These are phyloP conservation scores for Russula olivacea DNA, from an alignment of 768 basidiomycete species.

Conservation along the genomic window DNA sequence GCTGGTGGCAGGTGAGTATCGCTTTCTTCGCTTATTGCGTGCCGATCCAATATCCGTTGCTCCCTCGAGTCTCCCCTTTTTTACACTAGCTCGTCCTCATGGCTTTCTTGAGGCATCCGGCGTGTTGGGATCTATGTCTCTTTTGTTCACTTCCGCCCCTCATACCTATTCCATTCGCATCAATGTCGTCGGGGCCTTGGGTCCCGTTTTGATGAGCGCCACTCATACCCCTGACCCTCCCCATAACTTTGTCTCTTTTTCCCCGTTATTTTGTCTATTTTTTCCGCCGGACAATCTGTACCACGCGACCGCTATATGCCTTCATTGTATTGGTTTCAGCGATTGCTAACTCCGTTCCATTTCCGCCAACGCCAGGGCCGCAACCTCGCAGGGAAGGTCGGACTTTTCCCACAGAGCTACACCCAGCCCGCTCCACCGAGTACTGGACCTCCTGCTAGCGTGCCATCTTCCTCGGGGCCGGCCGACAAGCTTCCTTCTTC, in stretches of 20 bases:
- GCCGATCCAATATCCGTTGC: background rate
- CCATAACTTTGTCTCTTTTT: background rate
- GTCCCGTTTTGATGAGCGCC: background rate
- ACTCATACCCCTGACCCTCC: background rate
- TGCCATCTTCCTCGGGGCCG: background rate
- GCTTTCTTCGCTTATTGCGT: background rate
- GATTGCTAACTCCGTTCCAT: slow-evolving; percentile 8
- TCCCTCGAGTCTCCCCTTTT: background rate
- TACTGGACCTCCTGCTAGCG: slow-evolving; percentile 14
- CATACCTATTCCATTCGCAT: background rate
- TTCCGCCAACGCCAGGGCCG: slow-evolving; percentile 49
- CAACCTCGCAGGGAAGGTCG: slow-evolving; percentile 73
- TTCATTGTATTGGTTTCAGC: slow-evolving; percentile 22
- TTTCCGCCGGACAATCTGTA: background rate
- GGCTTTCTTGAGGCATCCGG: slow-evolving; percentile 1
- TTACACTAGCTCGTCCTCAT: slow-evolving; percentile 2
- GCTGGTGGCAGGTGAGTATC: slow-evolving; percentile 82
- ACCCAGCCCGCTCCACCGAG: slow-evolving; percentile 40
- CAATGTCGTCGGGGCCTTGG: background rate
- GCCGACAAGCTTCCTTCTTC: background rate
- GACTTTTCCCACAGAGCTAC: slow-evolving; percentile 88
- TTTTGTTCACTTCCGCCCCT: background rate
- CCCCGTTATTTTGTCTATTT: background rate
- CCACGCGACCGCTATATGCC: slow-evolving; percentile 4
- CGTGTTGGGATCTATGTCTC: background rate